A percentile compares a stretch with the other conserved stretches of the same genome.
These are phyloP conservation scores for Coemansia sp. DNA, from an alignment of 192 early-diverging fungal genomes.

Conservation along the genomic window DNA sequence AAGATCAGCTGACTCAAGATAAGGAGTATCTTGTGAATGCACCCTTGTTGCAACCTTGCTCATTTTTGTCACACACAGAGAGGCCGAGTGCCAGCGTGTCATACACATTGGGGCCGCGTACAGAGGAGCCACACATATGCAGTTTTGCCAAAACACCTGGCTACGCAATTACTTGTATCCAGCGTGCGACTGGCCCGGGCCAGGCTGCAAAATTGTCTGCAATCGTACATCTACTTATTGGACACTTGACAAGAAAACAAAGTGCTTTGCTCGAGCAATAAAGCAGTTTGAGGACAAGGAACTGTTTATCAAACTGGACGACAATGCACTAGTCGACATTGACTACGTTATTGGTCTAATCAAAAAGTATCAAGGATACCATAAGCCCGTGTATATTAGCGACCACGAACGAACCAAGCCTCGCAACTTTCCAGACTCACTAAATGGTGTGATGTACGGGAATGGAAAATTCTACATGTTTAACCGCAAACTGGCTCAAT, in stretches of 20 bases:
- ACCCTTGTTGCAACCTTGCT: too few species aligned
- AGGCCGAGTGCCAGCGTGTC: too few species aligned
- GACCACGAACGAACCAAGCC: slow-evolving; percentile 17
- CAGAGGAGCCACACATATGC: slow-evolving; percentile 30
- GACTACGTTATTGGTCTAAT: slow-evolving; percentile 34
- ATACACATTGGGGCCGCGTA: too few species aligned
- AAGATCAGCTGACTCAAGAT: too few species aligned
- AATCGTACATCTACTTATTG: slow-evolving; percentile 32
- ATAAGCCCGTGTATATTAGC: slow-evolving; percentile 46
- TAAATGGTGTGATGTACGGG: slow-evolving; percentile 27
- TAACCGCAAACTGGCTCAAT: slow-evolving; percentile 28
- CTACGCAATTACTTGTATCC: slow-evolving; percentile 39
- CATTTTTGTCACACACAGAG: too few species aligned
- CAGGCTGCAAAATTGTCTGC: slow-evolving; percentile 44
- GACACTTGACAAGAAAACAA: slow-evolving; percentile 35
- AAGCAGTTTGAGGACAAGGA: slow-evolving; percentile 25
- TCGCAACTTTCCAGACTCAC: slow-evolving; percentile 1
- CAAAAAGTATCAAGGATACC: slow-evolving; percentile 8
- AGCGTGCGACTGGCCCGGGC: slow-evolving; percentile 42
- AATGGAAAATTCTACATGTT: slow-evolving; percentile 56
- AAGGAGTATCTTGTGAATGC: too few species aligned
- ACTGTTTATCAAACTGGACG: slow-evolving; percentile 49
- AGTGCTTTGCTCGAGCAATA: slow-evolving; percentile 28
- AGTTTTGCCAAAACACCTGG: slow-evolving; percentile 51
- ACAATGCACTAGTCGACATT: slow-evolving; percentile 45